Conservation (phyloP, 2,329 filamentous ascomycete species). For the Colletotrichum phormii region DNA sequence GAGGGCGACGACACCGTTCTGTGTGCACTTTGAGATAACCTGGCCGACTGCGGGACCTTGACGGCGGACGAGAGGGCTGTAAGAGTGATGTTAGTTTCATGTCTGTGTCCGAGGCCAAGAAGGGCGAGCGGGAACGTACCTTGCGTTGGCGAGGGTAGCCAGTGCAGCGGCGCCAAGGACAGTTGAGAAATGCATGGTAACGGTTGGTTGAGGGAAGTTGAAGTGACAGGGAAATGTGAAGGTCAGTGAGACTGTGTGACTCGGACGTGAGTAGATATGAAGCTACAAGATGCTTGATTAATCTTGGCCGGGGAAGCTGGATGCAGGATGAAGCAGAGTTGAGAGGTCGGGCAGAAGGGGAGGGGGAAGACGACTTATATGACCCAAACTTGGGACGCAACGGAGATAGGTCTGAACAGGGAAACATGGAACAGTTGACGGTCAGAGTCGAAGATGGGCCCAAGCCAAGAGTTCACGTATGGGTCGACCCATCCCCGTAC, state of each 20-base stretch:
- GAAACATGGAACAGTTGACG: conserved; percentile 1
- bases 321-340: conserved; percentile 1
- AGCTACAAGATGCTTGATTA: not conserved
- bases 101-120: not conserved
- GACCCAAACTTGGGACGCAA: conserved; percentile 21
- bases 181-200: conserved; percentile 18
- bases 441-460: conserved; percentile 19
- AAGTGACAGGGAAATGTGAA: not conserved
- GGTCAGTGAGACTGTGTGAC: not conserved
- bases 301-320: not conserved
- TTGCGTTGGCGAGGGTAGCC: conserved; percentile 22
- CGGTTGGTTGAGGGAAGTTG: not conserved
- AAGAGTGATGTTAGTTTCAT: conserved; percentile 13
- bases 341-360: conserved; percentile 1
- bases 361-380: conserved; percentile 25
- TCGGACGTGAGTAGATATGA: conserved; percentile 1
- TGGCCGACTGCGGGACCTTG: conserved; percentile 20
- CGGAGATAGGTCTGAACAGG: conserved; percentile 11
- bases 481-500: conserved; percentile 2
- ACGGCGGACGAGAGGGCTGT: conserved; percentile 26
- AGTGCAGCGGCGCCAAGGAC: conserved; percentile 17
- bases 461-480: conserved; percentile 24
- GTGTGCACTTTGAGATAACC: conserved; percentile 42
- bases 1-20: conserved; percentile 53
- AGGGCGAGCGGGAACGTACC: conserved; percentile 8